Evolutionary conservation across 257 asterid species (phyloP).

Genomic region (Avicennia marina): DNA sequence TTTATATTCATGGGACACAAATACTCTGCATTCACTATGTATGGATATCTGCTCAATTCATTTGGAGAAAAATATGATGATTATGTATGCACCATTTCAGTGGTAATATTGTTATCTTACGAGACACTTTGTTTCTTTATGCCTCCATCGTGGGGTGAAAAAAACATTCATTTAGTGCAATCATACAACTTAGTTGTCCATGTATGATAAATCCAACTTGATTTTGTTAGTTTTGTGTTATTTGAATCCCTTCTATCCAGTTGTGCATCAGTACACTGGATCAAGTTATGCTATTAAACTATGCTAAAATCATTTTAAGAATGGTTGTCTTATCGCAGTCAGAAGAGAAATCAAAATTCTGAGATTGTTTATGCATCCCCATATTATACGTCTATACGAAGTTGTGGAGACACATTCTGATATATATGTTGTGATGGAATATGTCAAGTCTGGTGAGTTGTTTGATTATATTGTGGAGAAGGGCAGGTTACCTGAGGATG

Average conservation of each 20-base stretch:
- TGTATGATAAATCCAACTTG: neutral
- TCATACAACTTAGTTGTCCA: neutral
- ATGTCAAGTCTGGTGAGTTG: constrained; percentile 80
- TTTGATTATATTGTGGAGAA: constrained; percentile 92
- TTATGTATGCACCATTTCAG: neutral
- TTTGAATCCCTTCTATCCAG: neutral
- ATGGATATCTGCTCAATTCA: neutral
- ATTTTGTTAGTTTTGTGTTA: neutral
- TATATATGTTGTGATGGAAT: constrained; percentile 86
- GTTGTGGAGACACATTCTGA: constrained; percentile 85
- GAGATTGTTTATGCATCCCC: constrained; percentile 88
- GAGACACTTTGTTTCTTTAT: no score
- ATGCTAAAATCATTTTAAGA: constrained; percentile 4
- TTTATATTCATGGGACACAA: neutral
- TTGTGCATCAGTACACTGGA: neutral
- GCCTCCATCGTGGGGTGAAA: no score
- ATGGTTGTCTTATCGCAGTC: constrained; percentile 40
- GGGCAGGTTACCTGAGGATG: constrained; percentile 86
- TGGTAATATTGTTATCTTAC: neutral
- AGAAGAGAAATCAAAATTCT: constrained; percentile 83
- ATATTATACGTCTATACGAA: constrained; percentile 82
- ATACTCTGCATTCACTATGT: neutral
- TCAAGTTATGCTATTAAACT: constrained; percentile 1
- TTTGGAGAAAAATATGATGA: neutral
- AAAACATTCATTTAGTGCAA: no score